phyloP scores from a whole-genome alignment of 441 rosid genomes.

The Melianthus villosus region DNA sequence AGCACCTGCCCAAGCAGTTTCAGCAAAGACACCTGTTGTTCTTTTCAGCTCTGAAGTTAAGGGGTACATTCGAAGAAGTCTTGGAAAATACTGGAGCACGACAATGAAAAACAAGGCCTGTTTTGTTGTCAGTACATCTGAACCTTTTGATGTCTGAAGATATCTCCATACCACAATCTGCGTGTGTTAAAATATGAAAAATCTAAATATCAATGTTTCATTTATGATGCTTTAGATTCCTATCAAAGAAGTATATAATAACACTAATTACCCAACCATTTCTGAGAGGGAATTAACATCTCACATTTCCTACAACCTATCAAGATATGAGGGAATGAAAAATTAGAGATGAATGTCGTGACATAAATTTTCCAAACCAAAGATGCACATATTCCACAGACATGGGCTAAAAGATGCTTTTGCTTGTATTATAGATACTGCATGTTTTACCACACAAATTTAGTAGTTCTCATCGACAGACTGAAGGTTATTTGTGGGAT shows the following conservation, averaged over 20 bases:
- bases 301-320: conserved; percentile 5
- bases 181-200: conserved; percentile 10
- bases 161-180: conserved; percentile 84
- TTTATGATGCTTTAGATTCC: no score
- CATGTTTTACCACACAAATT: no score
- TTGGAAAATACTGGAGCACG: conserved; percentile 60
- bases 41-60: conserved; percentile 80
- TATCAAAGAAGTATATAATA: no score
- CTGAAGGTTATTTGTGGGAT: no score
- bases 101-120: conserved; percentile 53
- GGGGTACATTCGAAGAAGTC: conserved; percentile 57
- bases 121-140: conserved; percentile 62
- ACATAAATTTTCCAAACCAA: no score
- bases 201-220: neutral
- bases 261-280: no score
- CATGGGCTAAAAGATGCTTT: no score
- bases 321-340: neutral
- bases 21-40: conserved; percentile 89
- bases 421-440: no score
- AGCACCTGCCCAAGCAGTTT: conserved; percentile 98
- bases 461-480: no score
- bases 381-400: no score
- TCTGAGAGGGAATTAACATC: no score
- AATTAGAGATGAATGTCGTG: no score
- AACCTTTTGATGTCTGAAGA: conserved; percentile 51